Evolutionary conservation across 2,329 filamentous ascomycete species (phyloP).

Genomic region (Fusarium sp.): DNA sequence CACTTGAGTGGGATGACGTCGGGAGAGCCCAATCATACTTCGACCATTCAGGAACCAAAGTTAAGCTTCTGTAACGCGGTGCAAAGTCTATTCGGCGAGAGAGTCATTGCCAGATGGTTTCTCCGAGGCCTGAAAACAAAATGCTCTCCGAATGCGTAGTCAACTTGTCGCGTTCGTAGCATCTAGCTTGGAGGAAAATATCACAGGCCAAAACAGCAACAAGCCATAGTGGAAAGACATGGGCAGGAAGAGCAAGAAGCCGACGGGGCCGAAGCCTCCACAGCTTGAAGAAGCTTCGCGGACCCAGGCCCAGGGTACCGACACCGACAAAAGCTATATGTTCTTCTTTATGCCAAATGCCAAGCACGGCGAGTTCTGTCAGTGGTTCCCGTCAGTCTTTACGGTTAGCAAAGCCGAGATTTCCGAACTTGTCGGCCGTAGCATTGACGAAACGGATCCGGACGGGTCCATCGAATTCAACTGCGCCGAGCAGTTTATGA

Average conservation of each 20-base stretch:
- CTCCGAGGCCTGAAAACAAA: not conserved
- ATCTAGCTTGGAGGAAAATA: conserved; percentile 3
- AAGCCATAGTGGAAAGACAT: conserved; percentile 19
- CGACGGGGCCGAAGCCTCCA: conserved; percentile 23
- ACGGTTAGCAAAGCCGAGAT: conserved; percentile 49
- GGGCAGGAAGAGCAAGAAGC: conserved; percentile 7
- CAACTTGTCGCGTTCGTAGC: conserved; percentile 16
- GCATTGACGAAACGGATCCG: conserved; percentile 30
- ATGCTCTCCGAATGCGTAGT: conserved; percentile 25
- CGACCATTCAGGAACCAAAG: conserved; percentile 12
- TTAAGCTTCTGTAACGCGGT: conserved; percentile 3
- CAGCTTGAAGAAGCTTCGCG: conserved; percentile 19
- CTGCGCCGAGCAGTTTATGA: conserved; percentile 60
- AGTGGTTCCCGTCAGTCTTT: conserved; percentile 54
- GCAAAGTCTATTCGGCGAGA: conserved; percentile 2
- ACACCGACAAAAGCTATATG: conserved; percentile 29
- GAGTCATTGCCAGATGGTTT: not conserved
- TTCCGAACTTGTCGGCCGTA: conserved; percentile 47
- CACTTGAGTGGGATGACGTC: conserved; percentile 19
- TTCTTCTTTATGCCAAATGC: conserved; percentile 54
- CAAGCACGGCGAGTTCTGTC: conserved; percentile 54
- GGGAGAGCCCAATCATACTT: not conserved
- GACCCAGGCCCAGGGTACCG: conserved; percentile 20
- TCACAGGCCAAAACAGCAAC: not conserved
- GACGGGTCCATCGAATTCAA: conserved; percentile 49